Percentiles rank a stretch among this genome's conserved stretches.
These are phyloP conservation scores for Austropuccinia psidii DNA, from an alignment of 1,284 basidiomycete species.

Conservation along the genomic window DNA sequence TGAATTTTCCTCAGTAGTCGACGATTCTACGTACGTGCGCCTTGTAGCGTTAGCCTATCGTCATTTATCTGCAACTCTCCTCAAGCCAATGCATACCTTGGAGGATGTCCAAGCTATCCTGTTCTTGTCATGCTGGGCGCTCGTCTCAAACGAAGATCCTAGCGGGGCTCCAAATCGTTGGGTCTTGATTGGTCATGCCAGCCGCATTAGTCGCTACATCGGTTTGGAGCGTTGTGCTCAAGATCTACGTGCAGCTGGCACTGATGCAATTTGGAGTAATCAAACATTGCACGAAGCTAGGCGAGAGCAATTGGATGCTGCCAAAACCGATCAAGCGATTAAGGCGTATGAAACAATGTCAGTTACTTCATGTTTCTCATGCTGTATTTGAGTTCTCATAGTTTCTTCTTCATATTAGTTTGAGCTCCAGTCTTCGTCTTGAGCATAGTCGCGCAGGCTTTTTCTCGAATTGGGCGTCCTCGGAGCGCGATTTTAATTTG, in stretches of 20 bases:
- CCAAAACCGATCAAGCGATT: conserved; percentile 22
- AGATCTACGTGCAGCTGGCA: not conserved
- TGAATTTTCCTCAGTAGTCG: not conserved
- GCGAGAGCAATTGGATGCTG: conserved; percentile 18
- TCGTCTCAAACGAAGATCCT: conserved; percentile 24
- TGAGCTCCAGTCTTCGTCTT: conserved; percentile 27
- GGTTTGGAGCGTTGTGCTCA: conserved; percentile 9
- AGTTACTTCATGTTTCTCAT: not conserved
- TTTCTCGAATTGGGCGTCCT: not conserved
- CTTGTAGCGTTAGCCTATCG: conserved; percentile 28
- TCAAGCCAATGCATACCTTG: conserved; percentile 11
- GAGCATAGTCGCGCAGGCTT: conserved; percentile 28
- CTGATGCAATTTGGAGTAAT: not conserved
- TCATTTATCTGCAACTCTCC: conserved; percentile 16
- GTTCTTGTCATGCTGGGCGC: conserved; percentile 32
- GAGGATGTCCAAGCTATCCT: conserved; percentile 30
- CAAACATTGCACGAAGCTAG: conserved; percentile 1
- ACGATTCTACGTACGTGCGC: conserved; percentile 20
- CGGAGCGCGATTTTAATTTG: not conserved
- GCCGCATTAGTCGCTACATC: conserved; percentile 24
- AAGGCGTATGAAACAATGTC: conserved; percentile 24
- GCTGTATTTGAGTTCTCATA: not conserved
- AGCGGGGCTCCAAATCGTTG: conserved; percentile 30
- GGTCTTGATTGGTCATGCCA: conserved; percentile 35
- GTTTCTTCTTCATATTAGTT: not conserved